phyloP scores from a whole-genome alignment of 1,139 yeast species.

The Wickerhamomyces sp. region DNA sequence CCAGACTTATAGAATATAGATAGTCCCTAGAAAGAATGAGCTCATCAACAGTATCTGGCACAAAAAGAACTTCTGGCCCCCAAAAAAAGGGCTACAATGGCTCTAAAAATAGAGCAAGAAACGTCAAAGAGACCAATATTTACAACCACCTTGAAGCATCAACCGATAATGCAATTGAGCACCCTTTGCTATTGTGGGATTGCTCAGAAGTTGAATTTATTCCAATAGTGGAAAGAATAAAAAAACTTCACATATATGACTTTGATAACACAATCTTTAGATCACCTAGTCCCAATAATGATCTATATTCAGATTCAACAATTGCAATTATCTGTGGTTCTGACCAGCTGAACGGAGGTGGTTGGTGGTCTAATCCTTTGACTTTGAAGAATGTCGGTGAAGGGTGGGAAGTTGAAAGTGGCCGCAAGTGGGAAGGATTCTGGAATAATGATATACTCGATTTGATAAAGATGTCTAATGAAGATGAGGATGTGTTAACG shows the following conservation, averaged over 20 bases:
- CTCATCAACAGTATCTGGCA: too few relatives aligned
- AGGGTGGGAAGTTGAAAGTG: conserved; percentile 29
- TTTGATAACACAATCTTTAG: conserved; percentile 44
- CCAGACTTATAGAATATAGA: too few relatives aligned
- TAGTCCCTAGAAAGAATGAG: too few relatives aligned
- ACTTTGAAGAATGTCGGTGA: conserved; percentile 31
- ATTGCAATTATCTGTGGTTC: conserved; percentile 26
- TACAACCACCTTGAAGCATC: background rate
- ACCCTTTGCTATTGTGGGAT: conserved; percentile 18
- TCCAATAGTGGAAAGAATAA: conserved; percentile 16
- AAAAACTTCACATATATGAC: conserved; percentile 38
- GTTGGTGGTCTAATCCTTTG: conserved; percentile 44
- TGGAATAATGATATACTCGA: conserved; percentile 40
- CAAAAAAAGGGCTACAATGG: too few relatives aligned
- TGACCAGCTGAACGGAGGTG: conserved; percentile 31
- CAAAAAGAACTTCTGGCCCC: too few relatives aligned
- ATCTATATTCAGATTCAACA: conserved; percentile 29
- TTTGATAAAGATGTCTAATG: conserved; percentile 29
- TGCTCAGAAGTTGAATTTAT: conserved; percentile 6
- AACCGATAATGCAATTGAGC: conserved; percentile 1
- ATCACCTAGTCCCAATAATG: conserved; percentile 40
- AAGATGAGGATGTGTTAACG: conserved; percentile 30
- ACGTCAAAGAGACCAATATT: background rate
- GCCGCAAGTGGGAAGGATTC: conserved; percentile 28
- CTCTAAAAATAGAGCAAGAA: background rate